These are phyloP conservation scores for Paramecium sonneborni DNA, from an alignment of 73 alveolate genomes.

Conservation along the genomic window DNA sequence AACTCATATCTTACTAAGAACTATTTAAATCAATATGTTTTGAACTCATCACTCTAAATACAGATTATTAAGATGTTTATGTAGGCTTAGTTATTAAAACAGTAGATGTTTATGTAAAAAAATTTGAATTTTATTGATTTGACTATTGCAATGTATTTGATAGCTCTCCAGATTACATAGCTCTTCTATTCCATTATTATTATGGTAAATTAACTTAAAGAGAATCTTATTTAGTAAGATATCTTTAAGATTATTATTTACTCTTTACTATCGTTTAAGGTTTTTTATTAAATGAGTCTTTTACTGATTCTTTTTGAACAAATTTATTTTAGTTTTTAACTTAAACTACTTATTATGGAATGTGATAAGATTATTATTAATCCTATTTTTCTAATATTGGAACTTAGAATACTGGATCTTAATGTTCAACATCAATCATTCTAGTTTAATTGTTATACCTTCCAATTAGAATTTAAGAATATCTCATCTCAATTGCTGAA, in stretches of 20 bases:
- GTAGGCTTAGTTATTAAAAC: conserved; percentile 22
- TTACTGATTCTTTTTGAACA: background rate
- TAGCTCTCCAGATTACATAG: background rate
- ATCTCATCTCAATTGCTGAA: background rate
- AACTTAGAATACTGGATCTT: background rate
- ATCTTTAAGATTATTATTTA: background rate
- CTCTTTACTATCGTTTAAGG: background rate
- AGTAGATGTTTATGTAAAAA: background rate
- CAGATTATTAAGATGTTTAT: background rate
- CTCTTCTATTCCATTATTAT: conserved; percentile 11
- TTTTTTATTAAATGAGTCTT: background rate
- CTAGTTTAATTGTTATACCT: background rate
- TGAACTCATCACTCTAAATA: conserved; percentile 11
- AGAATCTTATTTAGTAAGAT: background rate
- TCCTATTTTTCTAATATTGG: background rate
- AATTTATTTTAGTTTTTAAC: background rate
- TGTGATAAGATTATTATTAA: background rate
- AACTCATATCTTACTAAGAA: background rate
- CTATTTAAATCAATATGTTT: background rate
- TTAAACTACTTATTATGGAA: background rate
- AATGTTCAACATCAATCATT: conserved; percentile 30
- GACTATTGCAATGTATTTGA: background rate
- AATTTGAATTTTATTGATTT: background rate
- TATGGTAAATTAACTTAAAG: background rate
- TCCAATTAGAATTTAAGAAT: background rate